Percentiles rank a stretch among this genome's conserved stretches.
Conservation (phyloP, 169 alveolate genomes). For the Cyclospora cayetanensis region DNA sequence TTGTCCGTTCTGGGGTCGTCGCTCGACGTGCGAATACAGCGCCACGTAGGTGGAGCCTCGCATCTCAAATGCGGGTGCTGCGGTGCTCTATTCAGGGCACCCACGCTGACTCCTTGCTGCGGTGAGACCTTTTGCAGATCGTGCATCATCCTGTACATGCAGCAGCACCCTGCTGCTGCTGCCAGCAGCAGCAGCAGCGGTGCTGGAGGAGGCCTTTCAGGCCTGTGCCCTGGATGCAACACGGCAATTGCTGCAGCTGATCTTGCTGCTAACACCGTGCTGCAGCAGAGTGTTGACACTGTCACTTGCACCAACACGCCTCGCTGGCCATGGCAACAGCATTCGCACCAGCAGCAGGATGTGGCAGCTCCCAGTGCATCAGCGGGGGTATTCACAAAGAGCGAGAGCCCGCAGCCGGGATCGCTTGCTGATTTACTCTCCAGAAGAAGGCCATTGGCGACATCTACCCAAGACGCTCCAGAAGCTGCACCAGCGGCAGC, state of each 20-base stretch:
- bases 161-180: conserved; percentile 48
- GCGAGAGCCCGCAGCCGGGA: conserved; percentile 14
- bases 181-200: conserved; percentile 51
- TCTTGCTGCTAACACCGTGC: conserved; percentile 41
- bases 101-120: conserved; percentile 66
- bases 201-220: background rate
- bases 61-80: conserved; percentile 63
- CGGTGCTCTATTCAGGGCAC: conserved; percentile 15
- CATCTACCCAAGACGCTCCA: background rate
- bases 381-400: background rate
- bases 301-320: conserved; percentile 26
- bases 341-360: conserved; percentile 17
- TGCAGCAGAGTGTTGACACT: conserved; percentile 65
- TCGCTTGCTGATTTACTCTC: conserved; percentile 6
- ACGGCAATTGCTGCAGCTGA: conserved; percentile 18
- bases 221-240: conserved; percentile 61
- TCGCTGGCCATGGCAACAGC: background rate
- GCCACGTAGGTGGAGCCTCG: conserved; percentile 63
- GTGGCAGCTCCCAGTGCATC: no score
- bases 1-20: conserved; percentile 44
- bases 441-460: background rate
- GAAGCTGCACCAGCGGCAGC: conserved; percentile 31
- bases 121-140: conserved; percentile 64
- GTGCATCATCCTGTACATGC: conserved; percentile 39
- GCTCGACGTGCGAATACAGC: conserved; percentile 45